Base-by-base conservation (phyloP, 1,284 basidiomycete species). In the Hemileia vastatrix region DNA sequence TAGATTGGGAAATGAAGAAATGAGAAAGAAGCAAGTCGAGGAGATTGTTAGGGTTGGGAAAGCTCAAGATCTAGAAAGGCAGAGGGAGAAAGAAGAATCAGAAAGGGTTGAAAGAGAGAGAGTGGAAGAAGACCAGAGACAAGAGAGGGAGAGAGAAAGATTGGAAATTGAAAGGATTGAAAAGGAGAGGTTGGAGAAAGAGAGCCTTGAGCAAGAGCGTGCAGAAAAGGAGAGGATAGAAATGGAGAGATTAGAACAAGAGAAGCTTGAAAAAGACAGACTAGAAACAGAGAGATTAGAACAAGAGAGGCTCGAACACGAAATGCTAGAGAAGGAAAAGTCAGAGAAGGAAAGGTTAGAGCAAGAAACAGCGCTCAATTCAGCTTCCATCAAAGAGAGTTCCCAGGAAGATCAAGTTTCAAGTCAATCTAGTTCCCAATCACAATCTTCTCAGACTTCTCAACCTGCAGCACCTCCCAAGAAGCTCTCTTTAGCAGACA, bases 71-170 rank as follows among this genome's bases (percentile, higher is more conserved):
- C 15, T 15, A 44, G 45, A 36, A 49, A 33, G 33, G 24, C 19
- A 55, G 27, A 55, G 21, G 44, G 33, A 6, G 15, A 45, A 21
- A 62, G 5, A 65, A 64, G 64, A 63, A 60, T 48, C 33, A 53
- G 9, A 61, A 59, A n/a, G 18, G 53, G 8, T 27, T 13, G 3
- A 57, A 40, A n/a, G n/a, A n/a, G n/a, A n/a, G n/a, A n/a, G n/a
- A n/a, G n/a, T n/a, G n/a, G n/a, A n/a, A n/a, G n/a, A n/a, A n/a
- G n/a, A n/a, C n/a, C n/a, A n/a, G n/a, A n/a, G n/a, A n/a, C n/a
- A n/a, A n/a, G n/a, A n/a, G n/a, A n/a, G n/a, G n/a, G n/a, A n/a
- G n/a, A n/a, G n/a, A n/a, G n/a, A n/a, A n/a, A n/a, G n/a, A n/a
- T n/a, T n/a, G n/a, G n/a, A n/a, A n/a, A n/a, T n/a, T n/a, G n/a